Conservation (phyloP, 1,284 basidiomycete genomes). For the Meripilus lineatus region DNA sequence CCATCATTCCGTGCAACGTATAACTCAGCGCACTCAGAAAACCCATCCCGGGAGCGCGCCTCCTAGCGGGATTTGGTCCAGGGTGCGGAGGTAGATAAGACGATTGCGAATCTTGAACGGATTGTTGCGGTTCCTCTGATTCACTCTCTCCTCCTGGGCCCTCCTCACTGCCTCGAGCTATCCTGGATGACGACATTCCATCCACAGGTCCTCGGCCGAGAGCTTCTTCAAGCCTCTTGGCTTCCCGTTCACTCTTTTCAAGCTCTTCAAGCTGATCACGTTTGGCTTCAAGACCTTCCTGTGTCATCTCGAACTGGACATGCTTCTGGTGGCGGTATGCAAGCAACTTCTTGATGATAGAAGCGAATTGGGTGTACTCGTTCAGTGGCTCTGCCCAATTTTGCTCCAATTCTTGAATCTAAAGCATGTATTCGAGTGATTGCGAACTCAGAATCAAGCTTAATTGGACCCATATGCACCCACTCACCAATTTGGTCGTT, state of each 20-base stretch:
- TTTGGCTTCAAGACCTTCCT: slow-evolving; percentile 86
- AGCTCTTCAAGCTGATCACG: slow-evolving; percentile 85
- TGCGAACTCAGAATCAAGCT: background rate
- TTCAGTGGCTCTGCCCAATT: slow-evolving; percentile 95
- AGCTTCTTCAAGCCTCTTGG: slow-evolving; percentile 84
- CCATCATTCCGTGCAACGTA: slow-evolving; percentile 97
- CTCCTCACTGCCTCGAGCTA: slow-evolving; percentile 7
- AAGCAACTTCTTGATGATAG: slow-evolving; percentile 91
- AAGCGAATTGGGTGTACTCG: slow-evolving; percentile 93
- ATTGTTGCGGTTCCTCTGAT: slow-evolving; percentile 19
- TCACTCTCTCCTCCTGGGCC: slow-evolving; percentile 8
- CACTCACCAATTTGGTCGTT: slow-evolving; percentile 78
- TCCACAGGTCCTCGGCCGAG: slow-evolving; percentile 48
- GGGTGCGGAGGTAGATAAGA: slow-evolving; percentile 67
- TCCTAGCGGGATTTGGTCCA: slow-evolving; percentile 59
- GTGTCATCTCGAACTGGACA: slow-evolving; percentile 95
- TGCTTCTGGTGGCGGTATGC: slow-evolving; percentile 98
- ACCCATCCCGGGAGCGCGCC: slow-evolving; percentile 75
- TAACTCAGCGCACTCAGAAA: slow-evolving; percentile 91
- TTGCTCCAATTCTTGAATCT: slow-evolving; percentile 91
- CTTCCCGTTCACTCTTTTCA: slow-evolving; percentile 91
- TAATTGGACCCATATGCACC: background rate
- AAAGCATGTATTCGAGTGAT: no score
- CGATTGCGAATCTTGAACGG: slow-evolving; percentile 20
- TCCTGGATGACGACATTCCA: no score